phyloP scores from a whole-genome alignment of 495 filamentous ascomycete genomes.

The Lasiosphaeris hirsuta region DNA sequence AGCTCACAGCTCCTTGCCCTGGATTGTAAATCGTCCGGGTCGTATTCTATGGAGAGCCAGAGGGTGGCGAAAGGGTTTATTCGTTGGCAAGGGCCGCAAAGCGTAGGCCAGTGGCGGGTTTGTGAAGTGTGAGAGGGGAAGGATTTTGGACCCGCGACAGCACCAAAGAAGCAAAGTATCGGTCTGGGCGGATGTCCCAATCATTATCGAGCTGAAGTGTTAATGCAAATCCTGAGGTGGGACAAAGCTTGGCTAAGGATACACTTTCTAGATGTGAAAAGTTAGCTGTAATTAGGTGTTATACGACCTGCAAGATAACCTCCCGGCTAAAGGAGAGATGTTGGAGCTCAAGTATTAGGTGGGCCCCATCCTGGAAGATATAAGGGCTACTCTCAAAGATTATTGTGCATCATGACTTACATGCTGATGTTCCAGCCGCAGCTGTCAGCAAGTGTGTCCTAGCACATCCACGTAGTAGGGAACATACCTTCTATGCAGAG shows the following conservation, averaged over 20 bases:
- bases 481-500: no score
- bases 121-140: background rate
- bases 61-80: background rate
- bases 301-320: no score
- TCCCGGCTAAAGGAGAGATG: no score
- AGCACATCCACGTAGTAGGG: no score
- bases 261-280: background rate
- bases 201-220: slow-evolving; percentile 5
- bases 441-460: no score
- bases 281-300: background rate
- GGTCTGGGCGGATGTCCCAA: slow-evolving; percentile 6
- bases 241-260: background rate
- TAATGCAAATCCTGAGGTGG: background rate
- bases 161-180: slow-evolving; percentile 2
- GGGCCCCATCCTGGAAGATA: no score
- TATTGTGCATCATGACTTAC: no score
- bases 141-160: background rate
- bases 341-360: no score
- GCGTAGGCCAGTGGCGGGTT: no score
- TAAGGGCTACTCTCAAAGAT: no score
- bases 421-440: no score
- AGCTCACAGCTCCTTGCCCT: background rate
- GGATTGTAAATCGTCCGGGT: background rate
- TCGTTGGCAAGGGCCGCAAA: background rate
- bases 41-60: slow-evolving; percentile 2